Evolutionary conservation across 1,284 basidiomycete species (phyloP), one percentile per base, ranked within the genome.

Genomic region (Bondarzewia mesenterica): DNA sequence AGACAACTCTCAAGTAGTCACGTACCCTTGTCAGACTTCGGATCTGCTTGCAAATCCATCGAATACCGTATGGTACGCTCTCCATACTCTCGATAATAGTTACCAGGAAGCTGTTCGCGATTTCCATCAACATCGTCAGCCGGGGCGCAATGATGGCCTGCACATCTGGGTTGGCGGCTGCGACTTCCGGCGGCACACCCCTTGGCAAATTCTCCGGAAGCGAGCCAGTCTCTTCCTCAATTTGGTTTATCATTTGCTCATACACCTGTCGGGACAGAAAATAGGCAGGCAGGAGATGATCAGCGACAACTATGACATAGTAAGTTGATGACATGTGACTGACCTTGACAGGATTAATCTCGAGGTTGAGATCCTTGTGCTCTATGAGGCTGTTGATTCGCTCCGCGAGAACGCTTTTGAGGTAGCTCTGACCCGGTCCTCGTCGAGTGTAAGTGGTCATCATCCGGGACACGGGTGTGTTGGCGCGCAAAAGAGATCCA

Each of bases 1-100:
- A 10, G 15, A 16, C 21, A 7, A 46, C 22, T 23, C 40, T 51
- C 56, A 36, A 40, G 25, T 35, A 45, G 35, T 45, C 39, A 67
- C 82, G 57, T 59, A 94, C 93, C 71, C 89, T 80, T 44, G 96
- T 97, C 62, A 98, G 69, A 70, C 90, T 93, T 55, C 93, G 78
- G 65, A 99, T 98, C 70, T 99, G 95, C 71, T 99, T 99, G 73
- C 96, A 99, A 61, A 99, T 99, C 96, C 96, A 99, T 55, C 96
- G 80, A 56, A 99, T 98, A 60, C 96, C 95, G 61, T 99, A 99
- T 18, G 95, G 96, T 12, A 98, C 95, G 58, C 85, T 90, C 60
- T 98, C 94, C 79, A 98, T 83, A 54, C 91, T 94, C 56, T 97
- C 93, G 60, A 99, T 96, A 60, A 99, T 98, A n/a, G 95, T 98